Percentiles rank a stretch among this genome's conserved stretches.
These are phyloP conservation scores for Dentiscutata heterogama DNA, from an alignment of 371 early-diverging fungal species.

Conservation along the genomic window DNA sequence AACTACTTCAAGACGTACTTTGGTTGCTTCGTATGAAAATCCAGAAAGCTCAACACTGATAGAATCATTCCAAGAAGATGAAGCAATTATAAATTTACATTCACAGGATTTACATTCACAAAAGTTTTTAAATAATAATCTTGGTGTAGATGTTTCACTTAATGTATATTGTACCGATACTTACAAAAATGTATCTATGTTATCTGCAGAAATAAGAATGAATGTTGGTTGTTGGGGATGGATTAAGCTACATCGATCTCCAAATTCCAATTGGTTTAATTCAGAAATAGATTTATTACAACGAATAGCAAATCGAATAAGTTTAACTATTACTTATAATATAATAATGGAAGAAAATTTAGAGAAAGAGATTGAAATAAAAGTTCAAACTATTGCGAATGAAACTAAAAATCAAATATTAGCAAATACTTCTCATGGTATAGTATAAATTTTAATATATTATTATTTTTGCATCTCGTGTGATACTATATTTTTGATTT, in stretches of 20 bases:
- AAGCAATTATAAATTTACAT: background rate
- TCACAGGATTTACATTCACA: background rate
- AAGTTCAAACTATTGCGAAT: constrained; percentile 55
- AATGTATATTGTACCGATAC: background rate
- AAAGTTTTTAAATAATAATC: background rate
- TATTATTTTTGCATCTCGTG: background rate
- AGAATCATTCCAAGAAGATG: too few species aligned
- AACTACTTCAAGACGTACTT: background rate
- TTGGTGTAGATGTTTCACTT: background rate
- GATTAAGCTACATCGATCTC: constrained; percentile 25
- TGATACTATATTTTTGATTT: background rate
- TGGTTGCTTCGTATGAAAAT: background rate
- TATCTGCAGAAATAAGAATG: constrained; percentile 23
- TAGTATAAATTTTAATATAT: too few species aligned
- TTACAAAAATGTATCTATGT: background rate
- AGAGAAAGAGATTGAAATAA: constrained; percentile 55
- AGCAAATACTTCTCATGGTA: constrained; percentile 57
- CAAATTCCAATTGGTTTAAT: constrained; percentile 49
- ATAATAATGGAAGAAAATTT: constrained; percentile 53
- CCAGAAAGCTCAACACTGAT: too few species aligned
- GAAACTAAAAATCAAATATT: constrained; percentile 57
- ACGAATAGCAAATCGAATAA: constrained; percentile 56
- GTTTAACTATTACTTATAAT: constrained; percentile 55
- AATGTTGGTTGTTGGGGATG: constrained; percentile 38
- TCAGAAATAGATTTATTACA: constrained; percentile 53